Evolutionary conservation across 1,284 basidiomycete genomes (phyloP), one percentile per base, ranked within the genome.

Genomic region (Trichosporon faecale): DNA sequence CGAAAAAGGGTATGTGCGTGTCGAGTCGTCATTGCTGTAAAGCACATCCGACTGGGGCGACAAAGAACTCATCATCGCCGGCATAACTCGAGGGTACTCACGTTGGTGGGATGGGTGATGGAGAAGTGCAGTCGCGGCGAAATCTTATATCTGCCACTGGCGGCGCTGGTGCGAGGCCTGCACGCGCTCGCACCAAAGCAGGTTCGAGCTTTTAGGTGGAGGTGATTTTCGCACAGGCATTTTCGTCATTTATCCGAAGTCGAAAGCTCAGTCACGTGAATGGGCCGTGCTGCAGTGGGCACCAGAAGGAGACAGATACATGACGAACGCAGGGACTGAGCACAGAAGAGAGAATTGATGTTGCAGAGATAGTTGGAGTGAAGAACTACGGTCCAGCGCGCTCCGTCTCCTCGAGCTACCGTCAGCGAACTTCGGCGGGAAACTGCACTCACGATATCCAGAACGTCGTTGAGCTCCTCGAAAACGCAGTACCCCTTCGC

Each of bases 31-130:
- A 61, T 61, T 61, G 57, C 57, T 61, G 57, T 31, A 31, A n/a
- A 61, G 57, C 57, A 61, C 57, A 31, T 61, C 21, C 21, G 57
- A 61, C 57, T 61, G 57, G 57, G 57, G 57, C 57, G 57, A 61
- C 57, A 61, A 61, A 60, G 27, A 61, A 18, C 57, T 61, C 57
- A 61, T 61, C 57, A 33, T 61, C 29, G 57, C 57, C 57, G 57
- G 57, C 57, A 33, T 31, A 33, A 27, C 57, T n/a, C 9, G 57
- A 9, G 27, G 1, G 5, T 61, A 33, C 57, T 61, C 57, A 61
- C 57, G 6, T 9, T 61, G 18, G 29, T 29, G 57, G 57, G 57
- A 61, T 61, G 57, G 57, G 16, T 33, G 29, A 61, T n/a, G 57
- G 16, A 31, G 16, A 31, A 61, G 29, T 18, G 6, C 16, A 61